Base-by-base conservation (phyloP, 768 basidiomycete genomes). In the Agrocybe chaxingu region DNA sequence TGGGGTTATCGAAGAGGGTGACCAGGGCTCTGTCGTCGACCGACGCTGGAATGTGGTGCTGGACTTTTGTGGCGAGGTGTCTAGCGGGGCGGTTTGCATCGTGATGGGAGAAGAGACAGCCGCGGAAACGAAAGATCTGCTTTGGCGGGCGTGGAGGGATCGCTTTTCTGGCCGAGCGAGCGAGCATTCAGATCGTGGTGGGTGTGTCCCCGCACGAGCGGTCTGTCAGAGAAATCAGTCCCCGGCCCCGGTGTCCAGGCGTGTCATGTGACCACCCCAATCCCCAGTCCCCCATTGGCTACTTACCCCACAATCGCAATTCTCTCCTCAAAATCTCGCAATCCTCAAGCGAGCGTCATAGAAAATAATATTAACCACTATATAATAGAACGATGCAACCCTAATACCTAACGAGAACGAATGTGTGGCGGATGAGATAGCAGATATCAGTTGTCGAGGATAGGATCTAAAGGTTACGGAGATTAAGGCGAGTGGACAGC, bases 1-100 rank as follows among this genome's bases (percentile, higher is more conserved):
- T 73, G 4, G 88, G 86, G 33, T 77, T 75, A 70, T 92, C 89
- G 65, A 92, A 91, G 51, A 88, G 77, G 11, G 80, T 70, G 50
- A 84, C 75, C 54, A 92, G 75, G 45, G 81, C 75, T 45, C 70
- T 71, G 68, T 91, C 89, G 60, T 89, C 85, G 40, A 69, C 54
- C 12, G 87, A 81, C 10, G 85, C 76, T 12, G 84, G 83, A 40
- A 83, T 76, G 36, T 71, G 71, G 31, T 69, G 67, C 10, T 76
- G 67, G 39, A 68, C 61, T 29, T 73, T 65, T 13, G 76, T 78
- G 19, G 78, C 57, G 57, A 64, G 71, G 57, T 54, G 42, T 44
- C 63, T 58, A 45, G 45, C 48, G 36, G 57, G 39, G 10, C 40
- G 24, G 3, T 24, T 24, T 39, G 43, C 39, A 39, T 61, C 61